These are phyloP conservation scores for Adansonia rubrostipa DNA, from an alignment of 441 rosid genomes.

Conservation along the genomic window DNA sequence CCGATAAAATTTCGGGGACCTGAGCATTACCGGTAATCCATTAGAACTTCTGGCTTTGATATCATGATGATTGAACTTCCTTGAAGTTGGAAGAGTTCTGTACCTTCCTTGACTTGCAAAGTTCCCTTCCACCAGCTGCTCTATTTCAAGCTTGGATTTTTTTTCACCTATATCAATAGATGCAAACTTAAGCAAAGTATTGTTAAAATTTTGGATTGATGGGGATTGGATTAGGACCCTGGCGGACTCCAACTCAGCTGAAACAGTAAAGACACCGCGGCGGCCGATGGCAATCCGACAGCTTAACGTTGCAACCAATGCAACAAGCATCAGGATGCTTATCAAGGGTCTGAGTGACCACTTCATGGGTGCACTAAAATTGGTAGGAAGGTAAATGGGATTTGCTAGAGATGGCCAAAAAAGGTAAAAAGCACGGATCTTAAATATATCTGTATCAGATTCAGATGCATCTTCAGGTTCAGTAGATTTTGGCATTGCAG, in stretches of 20 bases:
- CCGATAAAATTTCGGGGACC: slow-evolving; percentile 66
- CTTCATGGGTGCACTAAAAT: slow-evolving; percentile 52
- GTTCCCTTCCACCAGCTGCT: slow-evolving; percentile 63
- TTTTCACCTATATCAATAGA: slow-evolving; percentile 63
- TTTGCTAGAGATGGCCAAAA: slow-evolving; percentile 37
- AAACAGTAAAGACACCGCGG: slow-evolving; percentile 37
- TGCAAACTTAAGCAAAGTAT: slow-evolving; percentile 71
- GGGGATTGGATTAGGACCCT: slow-evolving; percentile 23
- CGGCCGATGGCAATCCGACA: slow-evolving; percentile 56
- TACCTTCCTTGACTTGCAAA: slow-evolving; percentile 46
- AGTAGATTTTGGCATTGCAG: slow-evolving; percentile 23
- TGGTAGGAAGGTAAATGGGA: slow-evolving; percentile 23
- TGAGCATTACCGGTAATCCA: slow-evolving; percentile 45
- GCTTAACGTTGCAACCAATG: slow-evolving; percentile 59
- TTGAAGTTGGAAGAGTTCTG: slow-evolving; percentile 44
- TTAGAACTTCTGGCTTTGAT: slow-evolving; percentile 35
- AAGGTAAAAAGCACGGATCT: slow-evolving; percentile 30
- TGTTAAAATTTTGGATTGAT: slow-evolving; percentile 48
- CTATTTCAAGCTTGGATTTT: slow-evolving; percentile 57
- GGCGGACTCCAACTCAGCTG: slow-evolving; percentile 39
- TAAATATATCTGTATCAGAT: slow-evolving; percentile 30
- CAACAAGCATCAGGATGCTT: slow-evolving; percentile 57
- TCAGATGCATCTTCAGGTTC: slow-evolving; percentile 35
- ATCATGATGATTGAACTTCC: slow-evolving; percentile 48
- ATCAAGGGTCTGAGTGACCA: slow-evolving; percentile 69